Evolutionary conservation across 371 early-diverging fungal species (phyloP).

Genomic region (Smittium culicis): DNA sequence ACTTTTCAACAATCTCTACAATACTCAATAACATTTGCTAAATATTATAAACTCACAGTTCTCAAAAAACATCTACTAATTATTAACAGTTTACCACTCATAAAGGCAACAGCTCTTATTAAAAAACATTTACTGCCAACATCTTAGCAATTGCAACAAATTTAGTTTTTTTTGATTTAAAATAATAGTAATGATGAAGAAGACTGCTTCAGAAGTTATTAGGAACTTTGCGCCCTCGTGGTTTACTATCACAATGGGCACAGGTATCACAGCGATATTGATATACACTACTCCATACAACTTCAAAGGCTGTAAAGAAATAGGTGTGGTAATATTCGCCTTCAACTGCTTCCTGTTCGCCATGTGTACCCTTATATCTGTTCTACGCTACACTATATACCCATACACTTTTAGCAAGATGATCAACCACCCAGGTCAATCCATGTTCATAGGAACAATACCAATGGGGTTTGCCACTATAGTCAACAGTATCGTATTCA

Average conservation of each 20-base stretch:
- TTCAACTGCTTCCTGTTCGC: conserved; percentile 31
- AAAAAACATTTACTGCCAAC: too few species aligned
- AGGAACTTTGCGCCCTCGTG: conserved; percentile 38
- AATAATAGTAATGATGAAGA: background rate
- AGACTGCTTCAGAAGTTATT: background rate
- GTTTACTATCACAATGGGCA: conserved; percentile 37
- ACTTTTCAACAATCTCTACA: too few species aligned
- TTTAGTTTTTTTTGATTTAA: background rate
- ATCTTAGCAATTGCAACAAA: too few species aligned
- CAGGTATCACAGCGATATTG: conserved; percentile 30
- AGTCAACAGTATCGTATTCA: conserved; percentile 17
- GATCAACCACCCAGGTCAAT: conserved; percentile 31
- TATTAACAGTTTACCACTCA: too few species aligned
- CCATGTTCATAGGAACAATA: conserved; percentile 34
- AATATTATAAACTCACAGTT: too few species aligned
- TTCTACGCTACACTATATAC: conserved; percentile 21
- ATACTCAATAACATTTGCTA: too few species aligned
- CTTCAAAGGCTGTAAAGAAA: conserved; percentile 24
- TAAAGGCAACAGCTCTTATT: too few species aligned
- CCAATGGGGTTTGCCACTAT: conserved; percentile 39
- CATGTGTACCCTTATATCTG: conserved; percentile 19
- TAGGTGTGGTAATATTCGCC: conserved; percentile 27
- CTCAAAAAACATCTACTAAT: too few species aligned
- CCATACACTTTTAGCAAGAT: conserved; percentile 27
- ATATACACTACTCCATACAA: conserved; percentile 31